These are phyloP conservation scores for Skeletonema potamos DNA, from an alignment of 108 stramenopile genomes.

Conservation along the genomic window DNA sequence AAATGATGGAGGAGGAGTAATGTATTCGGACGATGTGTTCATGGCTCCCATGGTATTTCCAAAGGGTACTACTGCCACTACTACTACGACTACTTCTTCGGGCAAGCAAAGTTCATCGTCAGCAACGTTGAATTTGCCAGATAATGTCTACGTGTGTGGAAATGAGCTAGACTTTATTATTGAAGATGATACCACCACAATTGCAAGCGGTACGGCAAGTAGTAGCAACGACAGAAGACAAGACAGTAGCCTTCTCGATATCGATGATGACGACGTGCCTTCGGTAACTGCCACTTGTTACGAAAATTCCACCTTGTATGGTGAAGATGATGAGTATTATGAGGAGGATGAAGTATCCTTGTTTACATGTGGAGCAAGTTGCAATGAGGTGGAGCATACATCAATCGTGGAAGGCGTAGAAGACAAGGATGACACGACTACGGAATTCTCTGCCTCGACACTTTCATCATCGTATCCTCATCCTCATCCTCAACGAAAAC, in stretches of 20 bases:
- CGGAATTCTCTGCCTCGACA: not conserved
- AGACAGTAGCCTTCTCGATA: not conserved
- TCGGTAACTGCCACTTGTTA: not conserved
- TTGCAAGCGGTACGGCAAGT: not conserved
- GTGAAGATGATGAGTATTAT: slow-evolving; percentile 3
- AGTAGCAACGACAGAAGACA: not conserved
- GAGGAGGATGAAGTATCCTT: slow-evolving; percentile 7
- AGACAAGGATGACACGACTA: not conserved
- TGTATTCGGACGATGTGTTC: slow-evolving; percentile 6
- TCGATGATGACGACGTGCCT: not conserved
- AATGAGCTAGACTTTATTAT: slow-evolving; percentile 26
- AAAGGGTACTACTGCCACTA: not conserved
- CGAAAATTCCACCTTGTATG: not conserved
- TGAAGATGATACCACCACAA: not conserved
- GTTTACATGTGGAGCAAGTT: not conserved
- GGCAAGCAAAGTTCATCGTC: too few relatives aligned
- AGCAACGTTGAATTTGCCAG: not conserved
- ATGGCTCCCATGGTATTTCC: slow-evolving; percentile 39
- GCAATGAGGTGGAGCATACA: not conserved
- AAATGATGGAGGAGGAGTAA: not conserved
- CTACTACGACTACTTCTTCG: not conserved
- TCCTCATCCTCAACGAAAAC: not conserved
- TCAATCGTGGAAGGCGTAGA: not conserved
- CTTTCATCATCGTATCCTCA: not conserved
- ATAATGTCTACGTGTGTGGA: not conserved